Evolutionary conservation across 768 basidiomycete species (phyloP).

Genomic region (Lepiota brunneoincarnata): DNA sequence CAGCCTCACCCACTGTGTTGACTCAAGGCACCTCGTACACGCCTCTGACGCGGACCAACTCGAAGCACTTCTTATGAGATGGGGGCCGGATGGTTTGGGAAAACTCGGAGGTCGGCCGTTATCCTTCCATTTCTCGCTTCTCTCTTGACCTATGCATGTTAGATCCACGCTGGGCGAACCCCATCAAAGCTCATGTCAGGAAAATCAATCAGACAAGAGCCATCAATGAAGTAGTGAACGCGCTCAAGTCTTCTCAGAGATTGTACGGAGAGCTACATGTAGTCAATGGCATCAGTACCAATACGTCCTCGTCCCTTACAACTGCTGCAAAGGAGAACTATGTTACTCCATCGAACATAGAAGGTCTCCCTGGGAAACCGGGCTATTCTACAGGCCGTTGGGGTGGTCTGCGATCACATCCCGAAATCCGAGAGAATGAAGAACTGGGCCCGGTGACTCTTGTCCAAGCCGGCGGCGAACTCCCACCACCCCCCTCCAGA

Average conservation of each 20-base stretch:
- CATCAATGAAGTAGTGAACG: constrained; percentile 74
- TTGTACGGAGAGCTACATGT: constrained; percentile 60
- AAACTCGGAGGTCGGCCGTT: constrained; percentile 74
- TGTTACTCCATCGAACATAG: constrained; percentile 39
- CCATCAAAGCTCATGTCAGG: constrained; percentile 79
- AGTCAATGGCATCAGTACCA: constrained; percentile 72
- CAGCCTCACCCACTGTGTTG: constrained; percentile 18
- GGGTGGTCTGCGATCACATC: constrained; percentile 62
- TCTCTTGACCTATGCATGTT: constrained; percentile 21
- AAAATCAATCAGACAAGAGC: constrained; percentile 66
- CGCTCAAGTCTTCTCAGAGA: constrained; percentile 55
- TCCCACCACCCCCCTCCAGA: constrained; percentile 42
- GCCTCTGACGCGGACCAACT: constrained; percentile 89
- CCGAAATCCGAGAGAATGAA: constrained; percentile 63
- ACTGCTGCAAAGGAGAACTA: constrained; percentile 73
- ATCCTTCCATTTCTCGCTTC: constrained; percentile 14
- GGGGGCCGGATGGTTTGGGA: constrained; percentile 87
- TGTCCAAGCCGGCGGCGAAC: constrained; percentile 28
- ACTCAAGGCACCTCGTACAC: constrained; percentile 78
- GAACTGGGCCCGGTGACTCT: constrained; percentile 33
- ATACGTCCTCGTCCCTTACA: constrained; percentile 69
- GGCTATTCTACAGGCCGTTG: constrained; percentile 61
- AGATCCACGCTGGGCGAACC: constrained; percentile 89
- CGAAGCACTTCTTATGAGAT: constrained; percentile 80
- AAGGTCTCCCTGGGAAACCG: constrained; percentile 51